Evolutionary conservation across 768 basidiomycete genomes (phyloP), one percentile per base, ranked within the genome.

Genomic region (Podaxis pistillaris): DNA sequence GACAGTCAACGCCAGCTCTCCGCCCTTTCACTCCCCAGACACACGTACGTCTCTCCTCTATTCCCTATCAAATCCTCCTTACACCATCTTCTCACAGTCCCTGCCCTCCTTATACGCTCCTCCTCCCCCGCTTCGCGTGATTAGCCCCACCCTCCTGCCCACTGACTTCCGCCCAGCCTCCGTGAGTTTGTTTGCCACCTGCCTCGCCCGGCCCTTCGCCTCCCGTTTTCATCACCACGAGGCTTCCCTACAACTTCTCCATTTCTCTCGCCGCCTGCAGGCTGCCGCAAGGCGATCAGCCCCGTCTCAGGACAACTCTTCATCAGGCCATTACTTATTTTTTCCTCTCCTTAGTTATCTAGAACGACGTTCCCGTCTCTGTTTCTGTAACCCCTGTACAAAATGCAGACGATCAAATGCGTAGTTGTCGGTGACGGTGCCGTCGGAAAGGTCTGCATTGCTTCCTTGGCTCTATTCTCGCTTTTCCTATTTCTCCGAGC

Each of bases 401-500:
- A 71, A 64, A 96, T 96, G 94, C 94, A 97, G 75, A 97, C 95
- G 60, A 97, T 96, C 75, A 96, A 97, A 80, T 96, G 94, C 77
- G 94, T 96, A 73, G 95, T 95, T 61, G 95, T 96, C 67, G 94
- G 94, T 72, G 95, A 96, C 82, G 95, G 94, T 89, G 94, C 94
- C 70, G 94, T 96, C 68, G 94, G 94, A 80, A 97, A 97, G 90
- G 94, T 94, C 72, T 69, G 90, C 78, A 65, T 65, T 64, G 8
- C 61, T 58, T 50, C 46, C 36, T 26, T 56, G 53, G 65, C 66
- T 49, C 58, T 52, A 13, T 56, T 55, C 53, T 24, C 56, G 52
- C 56, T 50, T 50, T 63, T 46, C 36, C 52, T 36, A 52, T 51
- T 59, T 33, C 38, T 47, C 19, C 46, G 52, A 51, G 46, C 60